Conservation (phyloP, 768 basidiomycete species). For the Phlebiopsis gigantea region DNA sequence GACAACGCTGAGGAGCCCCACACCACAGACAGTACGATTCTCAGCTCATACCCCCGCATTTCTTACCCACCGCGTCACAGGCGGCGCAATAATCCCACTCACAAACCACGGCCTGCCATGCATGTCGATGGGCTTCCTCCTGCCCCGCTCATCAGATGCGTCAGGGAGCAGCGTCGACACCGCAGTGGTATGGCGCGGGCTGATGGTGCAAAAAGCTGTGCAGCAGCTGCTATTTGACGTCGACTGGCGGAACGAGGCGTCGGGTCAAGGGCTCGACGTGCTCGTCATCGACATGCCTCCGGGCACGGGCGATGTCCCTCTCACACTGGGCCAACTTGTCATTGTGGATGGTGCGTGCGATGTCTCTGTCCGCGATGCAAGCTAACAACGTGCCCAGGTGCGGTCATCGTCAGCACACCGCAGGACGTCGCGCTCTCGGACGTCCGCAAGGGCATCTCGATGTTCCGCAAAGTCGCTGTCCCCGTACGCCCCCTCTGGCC, state of each 20-base stretch:
- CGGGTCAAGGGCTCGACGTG: slow-evolving; percentile 58
- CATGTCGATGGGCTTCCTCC: slow-evolving; percentile 97
- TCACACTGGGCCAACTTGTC: slow-evolving; percentile 87
- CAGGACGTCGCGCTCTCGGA: slow-evolving; percentile 92
- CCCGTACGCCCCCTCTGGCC: slow-evolving; percentile 50
- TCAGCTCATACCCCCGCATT: not conserved
- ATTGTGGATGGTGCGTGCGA: slow-evolving; percentile 71
- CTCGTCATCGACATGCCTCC: slow-evolving; percentile 96
- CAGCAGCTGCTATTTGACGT: slow-evolving; percentile 96
- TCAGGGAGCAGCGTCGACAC: slow-evolving; percentile 56
- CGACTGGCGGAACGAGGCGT: slow-evolving; percentile 60
- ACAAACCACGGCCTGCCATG: slow-evolving; percentile 85
- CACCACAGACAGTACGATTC: slow-evolving; percentile 52
- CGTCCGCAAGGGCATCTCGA: slow-evolving; percentile 86
- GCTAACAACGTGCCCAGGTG: slow-evolving; percentile 44
- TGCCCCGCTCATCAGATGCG: slow-evolving; percentile 46
- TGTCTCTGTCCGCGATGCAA: too few relatives aligned
- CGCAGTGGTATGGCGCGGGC: slow-evolving; percentile 90
- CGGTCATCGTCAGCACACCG: slow-evolving; percentile 92
- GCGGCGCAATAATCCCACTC: slow-evolving; percentile 74
- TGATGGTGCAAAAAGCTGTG: slow-evolving; percentile 98
- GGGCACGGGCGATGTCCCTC: slow-evolving; percentile 92
- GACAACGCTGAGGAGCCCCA: slow-evolving; percentile 72
- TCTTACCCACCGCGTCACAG: slow-evolving; percentile 24
- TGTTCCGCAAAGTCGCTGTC: slow-evolving; percentile 85